phyloP scores from a whole-genome alignment of 1,139 yeast genomes.

The Scheffersomyces lignicola region DNA sequence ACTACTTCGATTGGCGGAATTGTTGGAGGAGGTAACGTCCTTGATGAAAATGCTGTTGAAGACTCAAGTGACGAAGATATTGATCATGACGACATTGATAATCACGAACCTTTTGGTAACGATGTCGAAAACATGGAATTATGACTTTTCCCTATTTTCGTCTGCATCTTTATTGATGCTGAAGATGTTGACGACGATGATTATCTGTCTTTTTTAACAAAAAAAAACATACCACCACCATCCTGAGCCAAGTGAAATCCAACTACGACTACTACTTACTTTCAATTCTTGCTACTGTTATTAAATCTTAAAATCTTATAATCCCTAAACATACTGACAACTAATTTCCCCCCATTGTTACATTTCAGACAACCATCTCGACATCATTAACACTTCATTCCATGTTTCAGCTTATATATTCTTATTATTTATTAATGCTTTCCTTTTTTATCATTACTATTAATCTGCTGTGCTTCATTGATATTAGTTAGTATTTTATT shows the following conservation, averaged over 20 bases:
- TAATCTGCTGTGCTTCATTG: no score
- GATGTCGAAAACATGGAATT: constrained; percentile 64
- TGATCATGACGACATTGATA: constrained; percentile 18
- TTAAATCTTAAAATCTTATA: constrained; percentile 1
- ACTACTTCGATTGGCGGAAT: constrained; percentile 15
- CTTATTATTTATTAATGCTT: no score
- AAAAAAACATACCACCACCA: no score
- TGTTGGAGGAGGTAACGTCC: constrained; percentile 18
- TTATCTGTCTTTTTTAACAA: background rate
- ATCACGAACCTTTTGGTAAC: constrained; percentile 61
- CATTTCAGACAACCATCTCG: no score
- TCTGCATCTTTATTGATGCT: background rate
- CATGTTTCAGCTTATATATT: no score
- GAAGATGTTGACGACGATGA: background rate
- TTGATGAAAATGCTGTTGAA: constrained; percentile 40
- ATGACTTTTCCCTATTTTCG: constrained; percentile 17
- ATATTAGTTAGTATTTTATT: no score
- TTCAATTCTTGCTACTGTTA: constrained; percentile 4
- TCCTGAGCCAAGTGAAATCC: no score
- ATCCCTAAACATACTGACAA: no score
- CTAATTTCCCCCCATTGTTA: no score
- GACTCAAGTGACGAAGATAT: constrained; percentile 35
- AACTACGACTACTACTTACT: background rate
- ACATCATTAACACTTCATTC: no score
- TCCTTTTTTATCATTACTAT: no score